Percentiles rank a stretch among this genome's conserved stretches.
Conservation (phyloP, 768 basidiomycete species). For the Lactifluus rugatus region DNA sequence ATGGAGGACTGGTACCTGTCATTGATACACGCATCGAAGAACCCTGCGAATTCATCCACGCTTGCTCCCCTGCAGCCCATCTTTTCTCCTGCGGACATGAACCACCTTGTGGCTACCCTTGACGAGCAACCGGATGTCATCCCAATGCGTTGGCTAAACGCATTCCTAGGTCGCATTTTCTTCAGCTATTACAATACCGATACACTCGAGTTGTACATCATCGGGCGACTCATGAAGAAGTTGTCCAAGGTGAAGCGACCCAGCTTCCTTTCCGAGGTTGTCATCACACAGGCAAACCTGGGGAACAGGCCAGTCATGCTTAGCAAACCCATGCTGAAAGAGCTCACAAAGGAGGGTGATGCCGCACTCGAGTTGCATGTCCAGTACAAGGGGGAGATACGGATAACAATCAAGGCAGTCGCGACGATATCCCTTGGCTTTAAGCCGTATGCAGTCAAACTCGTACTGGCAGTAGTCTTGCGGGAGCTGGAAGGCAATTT, state of each 20-base stretch:
- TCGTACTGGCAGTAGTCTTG: slow-evolving; percentile 81
- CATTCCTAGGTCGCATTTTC: slow-evolving; percentile 84
- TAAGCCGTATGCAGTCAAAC: slow-evolving; percentile 83
- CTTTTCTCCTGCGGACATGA: slow-evolving; percentile 75
- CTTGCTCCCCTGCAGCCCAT: slow-evolving; percentile 52
- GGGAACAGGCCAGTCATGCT: slow-evolving; percentile 78
- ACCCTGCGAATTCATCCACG: slow-evolving; percentile 52
- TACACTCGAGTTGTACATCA: slow-evolving; percentile 73
- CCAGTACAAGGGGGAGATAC: slow-evolving; percentile 76
- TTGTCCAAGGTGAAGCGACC: slow-evolving; percentile 87
- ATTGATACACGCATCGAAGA: slow-evolving; percentile 61
- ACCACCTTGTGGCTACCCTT: slow-evolving; percentile 67
- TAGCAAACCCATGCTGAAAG: slow-evolving; percentile 97
- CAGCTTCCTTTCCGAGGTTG: slow-evolving; percentile 71
- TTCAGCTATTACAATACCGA: slow-evolving; percentile 86
- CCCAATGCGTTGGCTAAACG: slow-evolving; percentile 97
- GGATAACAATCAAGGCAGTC: slow-evolving; percentile 83
- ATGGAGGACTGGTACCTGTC: slow-evolving; percentile 98
- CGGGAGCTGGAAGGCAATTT: slow-evolving; percentile 89
- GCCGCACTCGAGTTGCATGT: slow-evolving; percentile 82
- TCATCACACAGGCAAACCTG: slow-evolving; percentile 82
- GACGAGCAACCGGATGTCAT: slow-evolving; percentile 94
- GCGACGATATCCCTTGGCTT: slow-evolving; percentile 83
- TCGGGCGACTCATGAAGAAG: slow-evolving; percentile 86
- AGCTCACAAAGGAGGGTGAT: slow-evolving; percentile 89